phyloP scores from a whole-genome alignment of 192 early-diverging fungal genomes.

The Podila clonocystis region DNA sequence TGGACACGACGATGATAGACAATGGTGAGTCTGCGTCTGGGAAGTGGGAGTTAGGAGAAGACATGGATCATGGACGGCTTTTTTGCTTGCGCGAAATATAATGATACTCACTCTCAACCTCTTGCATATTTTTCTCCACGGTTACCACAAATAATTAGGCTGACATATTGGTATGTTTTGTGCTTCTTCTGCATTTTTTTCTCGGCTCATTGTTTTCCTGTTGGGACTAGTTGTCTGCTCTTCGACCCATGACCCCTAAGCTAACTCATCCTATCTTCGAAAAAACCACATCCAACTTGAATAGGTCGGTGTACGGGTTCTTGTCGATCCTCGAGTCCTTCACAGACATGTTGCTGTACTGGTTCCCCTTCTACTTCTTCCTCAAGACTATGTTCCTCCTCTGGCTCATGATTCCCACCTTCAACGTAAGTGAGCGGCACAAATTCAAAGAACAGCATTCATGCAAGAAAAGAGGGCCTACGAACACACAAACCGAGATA shows the following conservation, averaged over 20 bases:
- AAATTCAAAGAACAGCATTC: neutral
- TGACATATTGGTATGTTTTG: constrained; percentile 80
- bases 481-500: too few species aligned
- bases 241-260: neutral
- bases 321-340: constrained; percentile 90
- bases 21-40: constrained; percentile 64
- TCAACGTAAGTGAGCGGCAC: constrained; percentile 53
- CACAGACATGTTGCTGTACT: constrained; percentile 85
- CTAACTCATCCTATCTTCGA: neutral
- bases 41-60: neutral
- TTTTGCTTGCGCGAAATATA: neutral
- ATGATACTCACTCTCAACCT: neutral
- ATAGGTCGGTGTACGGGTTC: constrained; percentile 84
- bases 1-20: constrained; percentile 77
- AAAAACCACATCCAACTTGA: neutral
- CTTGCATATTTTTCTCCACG: neutral
- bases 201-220: neutral
- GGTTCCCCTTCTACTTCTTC: constrained; percentile 94
- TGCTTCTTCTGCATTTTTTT: neutral
- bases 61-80: neutral
- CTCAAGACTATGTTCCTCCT: constrained; percentile 89
- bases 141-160: constrained; percentile 3
- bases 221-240: neutral
- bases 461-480: too few species aligned
- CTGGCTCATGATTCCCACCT: constrained; percentile 82